phyloP scores from a whole-genome alignment of 441 rosid genomes.

The Cnidoscolus chayamansa region DNA sequence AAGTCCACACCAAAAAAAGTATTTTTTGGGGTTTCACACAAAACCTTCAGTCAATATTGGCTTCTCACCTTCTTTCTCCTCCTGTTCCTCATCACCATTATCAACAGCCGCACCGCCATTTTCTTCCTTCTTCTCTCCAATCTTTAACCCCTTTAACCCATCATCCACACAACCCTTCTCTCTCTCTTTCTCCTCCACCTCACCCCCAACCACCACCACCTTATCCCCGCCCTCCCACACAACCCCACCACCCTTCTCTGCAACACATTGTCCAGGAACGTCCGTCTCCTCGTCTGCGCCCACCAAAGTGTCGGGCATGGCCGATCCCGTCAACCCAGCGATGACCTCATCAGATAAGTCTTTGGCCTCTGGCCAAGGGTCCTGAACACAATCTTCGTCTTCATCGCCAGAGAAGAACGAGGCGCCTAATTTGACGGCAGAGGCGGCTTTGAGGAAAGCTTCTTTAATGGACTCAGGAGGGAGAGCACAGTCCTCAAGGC shows the following conservation, averaged over 20 bases:
- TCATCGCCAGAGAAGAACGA: conserved; percentile 35
- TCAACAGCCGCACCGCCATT: neutral
- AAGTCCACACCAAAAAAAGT: neutral
- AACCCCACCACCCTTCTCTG: conserved; percentile 34
- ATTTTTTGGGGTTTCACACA: conserved; percentile 24
- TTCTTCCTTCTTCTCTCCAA: conserved; percentile 26
- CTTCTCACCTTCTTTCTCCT: conserved; percentile 33
- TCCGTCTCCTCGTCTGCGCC: conserved; percentile 20
- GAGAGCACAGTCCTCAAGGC: conserved; percentile 78
- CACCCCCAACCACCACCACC: conserved; percentile 31
- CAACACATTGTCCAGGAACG: conserved; percentile 32
- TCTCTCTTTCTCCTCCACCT: conserved; percentile 19
- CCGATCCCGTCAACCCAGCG: conserved; percentile 2
- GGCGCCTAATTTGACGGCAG: conserved; percentile 56
- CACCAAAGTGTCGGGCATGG: conserved; percentile 30
- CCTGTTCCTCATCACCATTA: conserved; percentile 18
- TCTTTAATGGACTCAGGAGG: conserved; percentile 68
- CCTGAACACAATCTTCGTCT: conserved; percentile 39
- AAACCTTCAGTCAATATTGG: conserved; percentile 51
- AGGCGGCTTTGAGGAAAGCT: conserved; percentile 73
- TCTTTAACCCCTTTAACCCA: conserved; percentile 40
- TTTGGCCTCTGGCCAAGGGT: conserved; percentile 34
- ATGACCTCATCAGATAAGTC: conserved; percentile 13
- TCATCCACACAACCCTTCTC: conserved; percentile 35
- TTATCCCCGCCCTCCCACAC: conserved; percentile 28